Evolutionary conservation across 2,329 filamentous ascomycete species (phyloP), one percentile per base, ranked within the genome.

Genomic region (Pseudohalonectria lignicola): DNA sequence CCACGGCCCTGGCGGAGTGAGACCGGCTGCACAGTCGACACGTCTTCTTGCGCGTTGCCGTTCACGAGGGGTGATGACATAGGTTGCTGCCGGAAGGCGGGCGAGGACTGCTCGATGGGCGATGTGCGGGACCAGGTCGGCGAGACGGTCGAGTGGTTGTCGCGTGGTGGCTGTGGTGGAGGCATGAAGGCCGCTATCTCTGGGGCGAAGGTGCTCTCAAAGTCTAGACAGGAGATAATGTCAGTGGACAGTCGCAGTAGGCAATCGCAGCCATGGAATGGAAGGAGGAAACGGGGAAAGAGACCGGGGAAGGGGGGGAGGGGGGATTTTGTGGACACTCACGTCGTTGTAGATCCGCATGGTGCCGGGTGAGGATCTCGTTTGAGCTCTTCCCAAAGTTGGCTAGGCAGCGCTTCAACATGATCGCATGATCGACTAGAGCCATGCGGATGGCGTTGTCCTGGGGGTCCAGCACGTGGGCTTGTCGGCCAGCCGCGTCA

Each of bases 401-500:
- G 4, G 68, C 68, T 45, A 96, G 60, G 50, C 86, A 90, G 45
- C 86, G 79, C 62, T 90, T 87, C 49, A 96, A 78, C 57, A 86
- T 80, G 42, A 94, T 73, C 3, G 86, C 86, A 57, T 96, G 88
- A 51, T 96, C 92, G 31, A 94, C 73, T 21, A 96, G 69, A 1
- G 86, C 84, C 55, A 88, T 83, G 52, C 82, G 82, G 46, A 96
- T 77, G 2, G 87, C 85, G 35, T 75, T 85, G 46, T 93, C 81
- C 49, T 87, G 70, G 0, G 73, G 65, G 17, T 65, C 61, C 4
- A 76, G 54, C 43, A 76, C 64, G 12, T 26, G 33, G 71, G 63
- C 3, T 61, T 55, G 19, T 7, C 8, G 8, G 8, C 23, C 23
- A 26, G 8, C 23, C 8, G 8, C 23, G 18, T 67, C 65, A 2